Evolutionary conservation across 495 filamentous ascomycete species (phyloP).

Genomic region (Sphaerosporella brunnea): DNA sequence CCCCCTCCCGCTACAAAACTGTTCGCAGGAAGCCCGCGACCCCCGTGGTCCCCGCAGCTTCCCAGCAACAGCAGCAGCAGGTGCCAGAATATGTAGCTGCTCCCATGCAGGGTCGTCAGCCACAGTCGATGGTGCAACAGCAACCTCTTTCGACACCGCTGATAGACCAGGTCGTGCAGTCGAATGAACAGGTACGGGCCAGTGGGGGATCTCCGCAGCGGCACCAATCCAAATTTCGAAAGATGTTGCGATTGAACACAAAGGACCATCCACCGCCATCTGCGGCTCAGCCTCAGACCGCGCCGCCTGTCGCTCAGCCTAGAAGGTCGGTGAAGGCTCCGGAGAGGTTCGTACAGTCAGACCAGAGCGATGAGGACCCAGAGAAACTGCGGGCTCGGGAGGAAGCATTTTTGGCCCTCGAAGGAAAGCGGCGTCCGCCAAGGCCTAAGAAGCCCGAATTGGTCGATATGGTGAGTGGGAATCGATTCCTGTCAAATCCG

Average conservation of each 20-base stretch:
- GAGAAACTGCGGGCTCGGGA: neutral
- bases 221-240: constrained; percentile 11
- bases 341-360: constrained; percentile 3
- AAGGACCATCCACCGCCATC: constrained; percentile 8
- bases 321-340: constrained; percentile 3
- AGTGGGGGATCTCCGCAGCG: neutral
- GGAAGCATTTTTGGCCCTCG: constrained; percentile 1
- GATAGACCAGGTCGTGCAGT: neutral
- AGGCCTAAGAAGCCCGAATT: neutral
- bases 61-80: neutral
- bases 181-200: neutral
- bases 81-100: no score
- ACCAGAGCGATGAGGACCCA: neutral
- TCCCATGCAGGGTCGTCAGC: no score
- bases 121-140: neutral
- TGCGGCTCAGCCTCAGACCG: constrained; percentile 4
- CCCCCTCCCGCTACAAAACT: constrained; percentile 23
- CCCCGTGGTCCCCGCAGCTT: constrained; percentile 5
- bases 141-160: neutral
- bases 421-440: constrained; percentile 1
- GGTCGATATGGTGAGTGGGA: constrained; percentile 7
- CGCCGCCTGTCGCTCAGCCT: constrained; percentile 7
- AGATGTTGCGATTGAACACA: constrained; percentile 21
- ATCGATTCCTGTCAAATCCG: neutral
- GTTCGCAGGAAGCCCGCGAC: constrained; percentile 18